Percentiles rank a stretch among this genome's conserved stretches.
Conservation (phyloP, 169 alveolate species). For the Blepharisma undulans region DNA sequence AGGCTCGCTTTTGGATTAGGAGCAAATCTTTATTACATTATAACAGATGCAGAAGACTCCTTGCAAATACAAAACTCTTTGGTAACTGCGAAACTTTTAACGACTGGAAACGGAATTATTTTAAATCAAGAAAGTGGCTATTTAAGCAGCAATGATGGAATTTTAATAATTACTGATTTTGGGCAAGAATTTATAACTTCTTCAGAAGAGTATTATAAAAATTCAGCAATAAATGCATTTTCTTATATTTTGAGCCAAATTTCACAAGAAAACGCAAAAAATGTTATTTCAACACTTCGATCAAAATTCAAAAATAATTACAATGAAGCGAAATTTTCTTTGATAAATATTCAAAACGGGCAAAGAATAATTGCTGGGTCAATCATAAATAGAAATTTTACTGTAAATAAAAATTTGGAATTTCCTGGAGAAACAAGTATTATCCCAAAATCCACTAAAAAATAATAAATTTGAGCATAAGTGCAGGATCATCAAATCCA, state of each 20-base stretch:
- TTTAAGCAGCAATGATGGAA: neutral
- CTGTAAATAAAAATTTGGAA: neutral
- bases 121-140: neutral
- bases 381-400: neutral
- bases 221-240: neutral
- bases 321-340: neutral
- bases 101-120: neutral
- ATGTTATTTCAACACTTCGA: neutral
- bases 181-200: neutral
- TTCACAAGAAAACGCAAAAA: neutral
- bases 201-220: neutral
- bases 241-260: neutral
- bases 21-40: neutral
- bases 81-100: neutral
- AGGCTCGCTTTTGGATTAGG: neutral
- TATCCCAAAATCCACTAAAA: neutral
- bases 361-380: neutral
- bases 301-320: no score
- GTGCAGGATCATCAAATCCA: neutral
- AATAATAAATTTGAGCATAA: neutral
- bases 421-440: neutral
- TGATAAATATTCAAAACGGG: neutral
- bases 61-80: neutral
- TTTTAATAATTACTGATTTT: neutral
- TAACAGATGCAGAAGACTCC: neutral